phyloP scores from a whole-genome alignment of 805 yeast species.

The Kodamaea leandrae region DNA sequence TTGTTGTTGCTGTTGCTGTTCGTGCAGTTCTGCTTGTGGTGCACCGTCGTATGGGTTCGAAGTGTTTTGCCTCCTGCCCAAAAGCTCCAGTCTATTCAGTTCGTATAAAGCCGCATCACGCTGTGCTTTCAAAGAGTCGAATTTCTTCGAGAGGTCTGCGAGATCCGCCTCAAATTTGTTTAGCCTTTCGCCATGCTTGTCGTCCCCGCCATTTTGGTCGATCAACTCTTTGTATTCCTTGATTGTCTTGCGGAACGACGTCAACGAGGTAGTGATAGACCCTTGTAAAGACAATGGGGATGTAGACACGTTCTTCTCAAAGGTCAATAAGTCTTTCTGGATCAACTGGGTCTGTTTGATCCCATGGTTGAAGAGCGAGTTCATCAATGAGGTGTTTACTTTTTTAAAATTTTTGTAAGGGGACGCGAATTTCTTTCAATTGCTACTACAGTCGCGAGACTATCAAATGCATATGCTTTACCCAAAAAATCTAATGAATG shows the following conservation, averaged over 20 bases:
- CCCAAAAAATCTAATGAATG: constrained; percentile 81
- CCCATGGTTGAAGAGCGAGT: constrained; percentile 86
- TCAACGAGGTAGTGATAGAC: constrained; percentile 74
- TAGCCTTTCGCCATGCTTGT: constrained; percentile 52
- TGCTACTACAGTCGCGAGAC: background rate
- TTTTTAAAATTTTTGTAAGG: too few species aligned
- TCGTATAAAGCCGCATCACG: constrained; percentile 54
- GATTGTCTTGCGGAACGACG: constrained; percentile 71
- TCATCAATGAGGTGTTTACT: constrained; percentile 36
- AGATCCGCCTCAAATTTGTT: constrained; percentile 51
- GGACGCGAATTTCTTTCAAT: constrained; percentile 2
- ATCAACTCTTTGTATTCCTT: constrained; percentile 62
- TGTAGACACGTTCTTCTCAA: constrained; percentile 62
- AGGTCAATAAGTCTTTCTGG: constrained; percentile 61
- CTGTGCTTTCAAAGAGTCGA: constrained; percentile 51
- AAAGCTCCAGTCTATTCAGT: constrained; percentile 49
- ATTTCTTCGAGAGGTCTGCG: constrained; percentile 46
- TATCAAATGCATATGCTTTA: too few species aligned
- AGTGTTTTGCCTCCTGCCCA: constrained; percentile 44
- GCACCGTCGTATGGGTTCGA: constrained; percentile 42
- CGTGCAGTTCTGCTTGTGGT: constrained; percentile 15
- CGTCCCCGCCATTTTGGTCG: constrained; percentile 55
- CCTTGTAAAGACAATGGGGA: constrained; percentile 78
- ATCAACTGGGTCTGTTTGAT: constrained; percentile 77
- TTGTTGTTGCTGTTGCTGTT: constrained; percentile 25